phyloP scores from a whole-genome alignment of 441 rosid species.

The Corymbia calophylla region DNA sequence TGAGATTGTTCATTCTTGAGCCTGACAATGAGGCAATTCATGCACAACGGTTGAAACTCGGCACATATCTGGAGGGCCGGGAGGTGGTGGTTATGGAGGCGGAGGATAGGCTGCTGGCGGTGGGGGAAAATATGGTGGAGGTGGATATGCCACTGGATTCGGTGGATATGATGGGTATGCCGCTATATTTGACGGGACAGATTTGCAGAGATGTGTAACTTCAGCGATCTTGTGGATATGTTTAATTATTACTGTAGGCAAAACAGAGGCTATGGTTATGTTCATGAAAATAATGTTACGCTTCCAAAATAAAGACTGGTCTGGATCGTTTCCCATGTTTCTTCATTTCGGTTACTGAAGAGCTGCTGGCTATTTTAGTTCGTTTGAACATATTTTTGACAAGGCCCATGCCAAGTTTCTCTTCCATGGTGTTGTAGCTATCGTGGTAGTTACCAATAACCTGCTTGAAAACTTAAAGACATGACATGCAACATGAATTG shows the following conservation, averaged over 20 bases:
- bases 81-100: conserved; percentile 19
- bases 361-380: neutral
- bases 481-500: fast-evolving
- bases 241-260: neutral
- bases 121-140: neutral
- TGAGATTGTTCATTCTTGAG: neutral
- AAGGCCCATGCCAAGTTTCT: neutral
- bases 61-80: conserved; percentile 25
- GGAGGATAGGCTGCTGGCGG: conserved; percentile 36
- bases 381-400: neutral
- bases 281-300: neutral
- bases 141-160: neutral
- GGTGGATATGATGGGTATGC: conserved; percentile 29
- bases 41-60: neutral
- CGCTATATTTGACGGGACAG: neutral
- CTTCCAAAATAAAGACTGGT: neutral
- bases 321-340: neutral
- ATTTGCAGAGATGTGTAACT: neutral
- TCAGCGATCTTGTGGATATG: neutral
- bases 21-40: neutral
- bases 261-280: neutral
- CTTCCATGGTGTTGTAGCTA: neutral
- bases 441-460: neutral
- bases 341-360: neutral
- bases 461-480: neutral